Evolutionary conservation across 2,329 filamentous ascomycete species (phyloP), one percentile per base, ranked within the genome.

Genomic region (Curvularia lunata): DNA sequence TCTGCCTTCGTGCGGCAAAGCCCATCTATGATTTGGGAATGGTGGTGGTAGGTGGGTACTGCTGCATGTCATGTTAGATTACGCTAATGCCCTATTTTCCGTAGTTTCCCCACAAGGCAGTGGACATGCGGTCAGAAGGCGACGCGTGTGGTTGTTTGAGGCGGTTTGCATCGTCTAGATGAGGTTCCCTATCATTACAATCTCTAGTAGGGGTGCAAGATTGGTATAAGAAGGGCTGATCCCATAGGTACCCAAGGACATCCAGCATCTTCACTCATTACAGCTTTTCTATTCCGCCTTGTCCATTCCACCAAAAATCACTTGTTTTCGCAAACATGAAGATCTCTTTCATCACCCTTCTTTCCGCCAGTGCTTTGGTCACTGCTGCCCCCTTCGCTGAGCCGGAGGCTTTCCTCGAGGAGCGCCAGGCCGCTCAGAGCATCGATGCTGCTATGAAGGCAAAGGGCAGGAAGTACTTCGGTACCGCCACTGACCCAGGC

Each of bases 391-490:
- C 72, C 8, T 59, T 70, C 43, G 62, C 71, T 43, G 70, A 75
- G 48, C 68, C 72, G 45, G 70, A 74, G 60, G 56, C 62, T 16
- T 16, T 68, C 2, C 62, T 75, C 30, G 64, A 66, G 40, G 61
- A 65, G 38, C 73, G 73, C 45, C 72, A 76, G 58, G 72, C 73
- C 37, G 64, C 72, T 3, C 63, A 75, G 59, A 86, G 83, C 77
- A 81, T 89, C 64, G 78, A 88, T 71, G 74, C 75, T 52, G 79
- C 83, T 23, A 84, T 89, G 76, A 82, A 84, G 68, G 82, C 82
- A 53, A 85, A 86, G 72, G 87, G 87, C 63, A 90, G 88, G 78
- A 80, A 84, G 65, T 91, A 90, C 78, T 88, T 84, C 54, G 88
- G 88, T 64, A 84, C 82, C 16, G 80, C 78, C 65, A 80, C 83